Base-by-base conservation (phyloP, 495 filamentous ascomycete genomes). In the Xylaria intraflava region DNA sequence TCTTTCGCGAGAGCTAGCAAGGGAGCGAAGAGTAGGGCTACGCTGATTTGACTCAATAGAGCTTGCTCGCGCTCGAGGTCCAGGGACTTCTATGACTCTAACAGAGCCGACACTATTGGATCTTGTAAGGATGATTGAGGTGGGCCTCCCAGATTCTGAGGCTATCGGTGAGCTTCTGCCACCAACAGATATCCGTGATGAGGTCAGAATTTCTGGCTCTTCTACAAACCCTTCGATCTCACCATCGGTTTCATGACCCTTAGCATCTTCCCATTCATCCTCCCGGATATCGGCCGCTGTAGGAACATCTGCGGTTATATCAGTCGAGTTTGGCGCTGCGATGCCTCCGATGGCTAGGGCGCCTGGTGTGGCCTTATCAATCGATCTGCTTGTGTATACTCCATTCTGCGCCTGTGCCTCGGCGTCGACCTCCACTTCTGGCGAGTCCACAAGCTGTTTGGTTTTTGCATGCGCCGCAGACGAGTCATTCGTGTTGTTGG, bases 191-290 rank as follows among this genome's bases (percentile, higher is more conserved):
- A 80, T 64, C 29, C 78, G 66, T 22, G 77, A 78, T 0, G 77
- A 79, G 4, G 74, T 79, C 53, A 80, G 61, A 50, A 82, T 78
- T 53, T 77, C 67, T 14, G 77, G 71, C 56, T 79, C 77, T 56
- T 79, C 76, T n/a, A 65, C 62, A 20, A 72, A 67, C 8, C 73
- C 67, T 17, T 78, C 74, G 17, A 69, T 64, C 27, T 67, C 48
- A 20, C 73, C 72, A 6, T 73, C 70, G 11, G 60, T 60, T 1
- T 65, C 59, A 24, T 56, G 60, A 17, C 62, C 56, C 22, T 68
- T 66, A 30, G 42, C 62, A 16, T 73, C 73, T 5, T 72, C 70
- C 8, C 58, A 60, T 0, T 63, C 58, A 26, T 57, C 64, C 10
- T 62, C 60, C 19, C 67, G 63, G 31, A 47, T 61, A 38, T 67